Percentiles rank a stretch among this genome's conserved stretches.
phyloP scores from a whole-genome alignment of 805 yeast species.

The Saturnispora gosingensis region DNA sequence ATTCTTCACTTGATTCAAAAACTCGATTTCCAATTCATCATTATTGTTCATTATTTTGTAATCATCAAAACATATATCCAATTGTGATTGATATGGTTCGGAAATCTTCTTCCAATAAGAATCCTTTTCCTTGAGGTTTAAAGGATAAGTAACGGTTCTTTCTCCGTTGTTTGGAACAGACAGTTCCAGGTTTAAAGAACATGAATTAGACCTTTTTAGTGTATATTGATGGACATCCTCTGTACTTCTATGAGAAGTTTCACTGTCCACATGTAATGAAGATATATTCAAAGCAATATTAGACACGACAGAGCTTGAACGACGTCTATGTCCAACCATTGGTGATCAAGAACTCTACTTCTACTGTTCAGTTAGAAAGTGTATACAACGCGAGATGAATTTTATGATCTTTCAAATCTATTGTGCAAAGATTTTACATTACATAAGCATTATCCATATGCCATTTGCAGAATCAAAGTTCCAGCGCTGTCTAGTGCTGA shows the following conservation, averaged over 20 bases:
- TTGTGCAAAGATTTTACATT: background rate
- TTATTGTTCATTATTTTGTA: constrained; percentile 34
- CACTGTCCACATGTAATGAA: constrained; percentile 14
- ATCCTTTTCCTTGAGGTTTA: constrained; percentile 30
- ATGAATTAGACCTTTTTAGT: constrained; percentile 9
- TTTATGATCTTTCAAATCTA: background rate
- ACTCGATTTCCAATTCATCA: constrained; percentile 30
- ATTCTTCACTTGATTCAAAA: constrained; percentile 28
- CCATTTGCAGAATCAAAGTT: background rate
- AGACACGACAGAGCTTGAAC: constrained; percentile 57
- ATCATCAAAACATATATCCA: constrained; percentile 32
- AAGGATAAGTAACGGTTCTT: constrained; percentile 24
- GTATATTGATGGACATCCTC: background rate
- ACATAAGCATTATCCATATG: background rate
- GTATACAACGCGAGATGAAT: background rate
- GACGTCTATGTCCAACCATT: constrained; percentile 23
- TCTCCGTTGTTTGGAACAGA: background rate
- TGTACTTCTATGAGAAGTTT: background rate
- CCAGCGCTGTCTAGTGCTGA: background rate
- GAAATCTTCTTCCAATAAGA: constrained; percentile 20
- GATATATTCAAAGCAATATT: constrained; percentile 49
- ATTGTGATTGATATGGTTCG: constrained; percentile 10
- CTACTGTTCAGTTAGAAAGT: background rate
- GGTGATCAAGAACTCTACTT: background rate
- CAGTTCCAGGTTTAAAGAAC: constrained; percentile 8